Evolutionary conservation across 176 grass and related monocot genomes (phyloP).

Genomic region (Chloris gayana): DNA sequence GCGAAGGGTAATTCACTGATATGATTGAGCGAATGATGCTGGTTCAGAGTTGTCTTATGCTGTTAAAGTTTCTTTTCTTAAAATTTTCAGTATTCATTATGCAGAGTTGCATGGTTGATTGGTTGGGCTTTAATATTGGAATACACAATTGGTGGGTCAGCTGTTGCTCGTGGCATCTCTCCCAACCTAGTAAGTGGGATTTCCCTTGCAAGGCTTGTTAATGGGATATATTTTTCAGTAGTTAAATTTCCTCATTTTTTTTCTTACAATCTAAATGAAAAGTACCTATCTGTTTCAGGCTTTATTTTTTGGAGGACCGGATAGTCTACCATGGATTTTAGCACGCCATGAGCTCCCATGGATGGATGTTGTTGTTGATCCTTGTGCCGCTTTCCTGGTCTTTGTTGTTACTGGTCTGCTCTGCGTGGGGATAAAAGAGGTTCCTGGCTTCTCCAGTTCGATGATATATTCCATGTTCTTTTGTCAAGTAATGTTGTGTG

Average conservation of each 20-base stretch:
- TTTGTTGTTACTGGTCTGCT: slow-evolving; percentile 70
- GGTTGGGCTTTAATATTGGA: slow-evolving; percentile 85
- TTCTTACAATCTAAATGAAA: not conserved
- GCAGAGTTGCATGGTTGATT: slow-evolving; percentile 78
- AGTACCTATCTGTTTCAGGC: slow-evolving; percentile 37
- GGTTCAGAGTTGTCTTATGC: not conserved
- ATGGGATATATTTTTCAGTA: not conserved
- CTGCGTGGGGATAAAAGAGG: slow-evolving; percentile 84
- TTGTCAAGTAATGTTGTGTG: not conserved
- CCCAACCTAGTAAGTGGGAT: slow-evolving; percentile 57
- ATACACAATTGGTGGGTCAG: slow-evolving; percentile 80
- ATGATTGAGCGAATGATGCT: not conserved
- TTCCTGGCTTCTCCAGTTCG: slow-evolving; percentile 25
- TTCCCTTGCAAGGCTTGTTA: slow-evolving; percentile 3
- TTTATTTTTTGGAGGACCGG: slow-evolving; percentile 68
- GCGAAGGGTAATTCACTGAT: slow-evolving; percentile 73
- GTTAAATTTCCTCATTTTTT: slow-evolving; percentile 6
- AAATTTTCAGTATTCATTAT: not conserved
- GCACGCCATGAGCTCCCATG: slow-evolving; percentile 63
- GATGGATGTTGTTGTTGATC: slow-evolving; percentile 71
- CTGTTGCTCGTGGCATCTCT: slow-evolving; percentile 85
- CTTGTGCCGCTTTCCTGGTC: slow-evolving; percentile 77
- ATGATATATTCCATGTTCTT: not conserved
- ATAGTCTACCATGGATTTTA: slow-evolving; percentile 67
- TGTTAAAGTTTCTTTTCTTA: not conserved